Base-by-base conservation (phyloP, 2,329 filamentous ascomycete genomes). In the Aspergillus clavatus region DNA sequence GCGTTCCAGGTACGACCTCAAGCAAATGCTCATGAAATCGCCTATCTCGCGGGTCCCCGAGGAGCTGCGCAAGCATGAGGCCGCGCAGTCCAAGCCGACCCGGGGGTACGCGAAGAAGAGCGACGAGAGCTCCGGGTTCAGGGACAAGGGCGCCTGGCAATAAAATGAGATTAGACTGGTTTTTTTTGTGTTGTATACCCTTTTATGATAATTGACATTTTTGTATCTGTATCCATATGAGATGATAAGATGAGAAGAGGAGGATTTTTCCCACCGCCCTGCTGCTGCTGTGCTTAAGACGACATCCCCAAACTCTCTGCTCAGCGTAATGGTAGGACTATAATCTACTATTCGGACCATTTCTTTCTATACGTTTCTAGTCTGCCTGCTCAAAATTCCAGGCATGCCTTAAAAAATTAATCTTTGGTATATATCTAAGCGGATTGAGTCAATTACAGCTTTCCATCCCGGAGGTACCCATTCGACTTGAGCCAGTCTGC, bases 21-120 rank as follows among this genome's bases (percentile, higher is more conserved):
- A 89, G 71, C 89, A 96, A 74, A 97, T 98, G 81, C 80, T 98
- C 24, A 84, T 80, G 60, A 97, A 97, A 79, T 93, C 87, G 51
- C 77, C 81, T 8, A 88, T 96, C 18, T 90, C 85, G 2, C 85
- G 87, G 62, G 86, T 98, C 21, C 90, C 93, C 0, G 93, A 98
- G 55, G 93, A 97, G 68, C 69, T 97, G 55, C 78, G 86, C 61
- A 84, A 90, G 56, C 90, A 96, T 63, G 89, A 95, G 69, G 85
- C 87, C 1, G 87, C 90, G n/a, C 89, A 95, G 71, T 86, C 89
- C 61, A 91, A 86, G 66, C 83, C 83, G 0, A 66, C 61, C n/a
- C 66, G 65, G 28, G 68, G 68, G 10, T 60, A 62, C 38, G 65
- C 62, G 10, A 68, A 70, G 53, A 76, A 76, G 62, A 76, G 74